These are phyloP conservation scores for Diaporthe sp. DNA, from an alignment of 2,329 filamentous ascomycete species.

Conservation along the genomic window DNA sequence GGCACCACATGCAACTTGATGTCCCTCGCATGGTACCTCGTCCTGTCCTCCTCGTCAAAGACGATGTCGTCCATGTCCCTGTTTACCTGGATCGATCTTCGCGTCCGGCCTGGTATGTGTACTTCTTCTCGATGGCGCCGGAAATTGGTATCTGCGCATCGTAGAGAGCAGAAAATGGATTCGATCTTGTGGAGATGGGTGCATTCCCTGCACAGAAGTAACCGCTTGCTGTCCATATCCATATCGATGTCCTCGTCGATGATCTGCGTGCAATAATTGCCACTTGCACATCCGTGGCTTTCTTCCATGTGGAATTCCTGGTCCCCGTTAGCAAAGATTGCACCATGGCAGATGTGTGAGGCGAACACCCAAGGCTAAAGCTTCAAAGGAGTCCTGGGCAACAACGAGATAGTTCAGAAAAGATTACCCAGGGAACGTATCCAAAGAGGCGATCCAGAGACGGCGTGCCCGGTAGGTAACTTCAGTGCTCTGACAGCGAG, in stretches of 20 bases:
- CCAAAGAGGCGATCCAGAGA: background rate
- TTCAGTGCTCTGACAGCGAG: background rate
- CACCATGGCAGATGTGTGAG: background rate
- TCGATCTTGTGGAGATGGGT: slow-evolving; percentile 46
- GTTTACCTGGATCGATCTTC: slow-evolving; percentile 30
- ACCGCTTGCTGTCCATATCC: slow-evolving; percentile 39
- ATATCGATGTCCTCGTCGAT: slow-evolving; percentile 44
- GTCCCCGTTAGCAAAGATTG: slow-evolving; percentile 22
- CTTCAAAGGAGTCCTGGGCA: background rate
- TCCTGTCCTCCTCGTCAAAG: slow-evolving; percentile 36
- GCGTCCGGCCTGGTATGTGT: slow-evolving; percentile 47
- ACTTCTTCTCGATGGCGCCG: slow-evolving; percentile 50
- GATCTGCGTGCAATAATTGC: slow-evolving; percentile 44
- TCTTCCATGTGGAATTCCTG: slow-evolving; percentile 45
- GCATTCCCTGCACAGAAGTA: slow-evolving; percentile 52
- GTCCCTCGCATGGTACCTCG: slow-evolving; percentile 44
- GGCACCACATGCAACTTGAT: slow-evolving; percentile 42
- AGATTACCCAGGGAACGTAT: too few species aligned
- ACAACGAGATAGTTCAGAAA: too few species aligned
- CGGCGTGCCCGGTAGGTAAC: too few species aligned
- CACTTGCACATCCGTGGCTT: slow-evolving; percentile 46
- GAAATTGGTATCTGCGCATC: slow-evolving; percentile 51
- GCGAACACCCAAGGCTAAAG: background rate
- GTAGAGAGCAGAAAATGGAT: slow-evolving; percentile 49
- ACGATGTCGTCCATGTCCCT: slow-evolving; percentile 42